Base-by-base conservation (phyloP, 2,329 filamentous ascomycete species). In the Ascochyta lentis region DNA sequence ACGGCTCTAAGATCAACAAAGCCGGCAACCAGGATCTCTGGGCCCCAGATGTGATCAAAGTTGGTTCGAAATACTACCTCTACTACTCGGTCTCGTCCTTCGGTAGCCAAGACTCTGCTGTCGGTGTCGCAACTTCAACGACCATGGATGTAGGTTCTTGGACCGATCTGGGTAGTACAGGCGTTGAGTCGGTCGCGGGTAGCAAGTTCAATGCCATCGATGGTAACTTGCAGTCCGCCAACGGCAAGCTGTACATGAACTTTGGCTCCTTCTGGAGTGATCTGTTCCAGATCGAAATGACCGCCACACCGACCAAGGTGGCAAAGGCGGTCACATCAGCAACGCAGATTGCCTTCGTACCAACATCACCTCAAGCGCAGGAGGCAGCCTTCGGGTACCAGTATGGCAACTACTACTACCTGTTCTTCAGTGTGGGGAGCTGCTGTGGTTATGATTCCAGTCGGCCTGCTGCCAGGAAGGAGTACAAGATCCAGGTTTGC, bases 191-290 rank as follows among this genome's bases (percentile, higher is more conserved):
- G 3, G 58, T 44, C 16, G 44, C 60, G 2, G 68, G 71, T 6
- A 72, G 72, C 33, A 27, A 58, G 5, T 79, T 77, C 67, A 79
- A 80, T 52, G 77, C 77, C 38, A 80, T 91, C 64, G 88, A 80
- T 46, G 66, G 68, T 12, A 73, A 76, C 44, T 56, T 78, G 29
- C 73, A 83, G 56, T 53, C 55, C 13, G 71, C 65, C 9, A 69
- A 67, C 4, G 64, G 80, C 42, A 75, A 76, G 8, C 81, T 80
- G 52, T 78, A 80, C 38, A 72, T 85, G 66, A 85, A 79, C 59
- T 90, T 89, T 59, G 88, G 87, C 19, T 87, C 84, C 13, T 90
- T 89, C 79, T 91, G 86, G 86, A 71, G 76, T 6, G 82, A 86
- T 66, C 80, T 89, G 56, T 88, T 84, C 74, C 85, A 87, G 67